These are phyloP conservation scores for Chytriomyces sp. DNA, from an alignment of 192 early-diverging fungal species.

Conservation along the genomic window DNA sequence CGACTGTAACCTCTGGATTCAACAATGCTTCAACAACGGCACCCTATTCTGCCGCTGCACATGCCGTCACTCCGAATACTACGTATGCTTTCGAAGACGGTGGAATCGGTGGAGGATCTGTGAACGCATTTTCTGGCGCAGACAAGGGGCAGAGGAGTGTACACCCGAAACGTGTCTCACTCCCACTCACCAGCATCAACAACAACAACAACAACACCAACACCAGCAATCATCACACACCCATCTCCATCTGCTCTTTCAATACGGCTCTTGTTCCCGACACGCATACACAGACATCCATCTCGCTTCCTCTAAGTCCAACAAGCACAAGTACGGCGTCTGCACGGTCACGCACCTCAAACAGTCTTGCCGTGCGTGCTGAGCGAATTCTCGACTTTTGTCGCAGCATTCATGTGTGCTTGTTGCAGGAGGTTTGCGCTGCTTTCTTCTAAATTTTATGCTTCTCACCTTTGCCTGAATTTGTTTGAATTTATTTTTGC, in stretches of 20 bases:
- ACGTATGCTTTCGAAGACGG: no score
- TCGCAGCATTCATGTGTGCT: conserved; percentile 20
- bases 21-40: no score
- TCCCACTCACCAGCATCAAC: background rate
- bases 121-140: no score
- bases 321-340: background rate
- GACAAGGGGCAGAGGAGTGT: no score
- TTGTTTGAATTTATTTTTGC: background rate
- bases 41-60: no score
- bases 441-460: no score
- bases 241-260: conserved; percentile 33
- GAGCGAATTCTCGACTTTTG: conserved; percentile 34
- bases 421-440: conserved; percentile 38
- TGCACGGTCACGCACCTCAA: background rate
- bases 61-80: no score
- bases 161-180: background rate
- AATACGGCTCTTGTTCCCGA: conserved; percentile 29
- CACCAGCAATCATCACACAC: background rate
- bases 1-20: no score
- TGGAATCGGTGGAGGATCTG: no score
- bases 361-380: conserved; percentile 3
- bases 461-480: background rate
- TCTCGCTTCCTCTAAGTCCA: background rate
- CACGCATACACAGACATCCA: background rate
- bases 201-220: background rate